Evolutionary conservation across 2,329 filamentous ascomycete genomes (phyloP).

Genomic region (Neofusicoccum parvum): DNA sequence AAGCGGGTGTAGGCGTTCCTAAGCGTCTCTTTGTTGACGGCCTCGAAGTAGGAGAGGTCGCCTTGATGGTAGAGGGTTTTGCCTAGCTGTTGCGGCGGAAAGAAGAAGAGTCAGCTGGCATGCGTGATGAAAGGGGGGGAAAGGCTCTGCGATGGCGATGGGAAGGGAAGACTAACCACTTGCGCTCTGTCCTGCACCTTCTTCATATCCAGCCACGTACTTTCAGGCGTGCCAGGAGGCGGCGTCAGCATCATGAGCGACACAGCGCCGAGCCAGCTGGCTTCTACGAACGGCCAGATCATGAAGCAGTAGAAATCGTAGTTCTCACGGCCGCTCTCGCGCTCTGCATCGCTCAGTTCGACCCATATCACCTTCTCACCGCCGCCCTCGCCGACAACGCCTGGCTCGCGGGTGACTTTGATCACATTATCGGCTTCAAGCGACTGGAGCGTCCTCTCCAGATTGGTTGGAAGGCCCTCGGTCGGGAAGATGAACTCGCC

Average conservation of each 20-base stretch:
- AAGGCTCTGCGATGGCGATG: background rate
- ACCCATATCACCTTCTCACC: constrained; percentile 61
- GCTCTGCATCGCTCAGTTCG: constrained; percentile 75
- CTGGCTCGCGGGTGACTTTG: constrained; percentile 52
- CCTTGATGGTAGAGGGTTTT: constrained; percentile 98
- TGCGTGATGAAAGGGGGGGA: too few species aligned
- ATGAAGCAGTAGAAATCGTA: constrained; percentile 99
- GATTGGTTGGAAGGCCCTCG: constrained; percentile 77
- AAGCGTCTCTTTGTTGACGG: constrained; percentile 96
- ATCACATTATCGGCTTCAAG: constrained; percentile 81
- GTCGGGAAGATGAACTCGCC: constrained; percentile 96
- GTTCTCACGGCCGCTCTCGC: constrained; percentile 81
- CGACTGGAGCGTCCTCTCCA: constrained; percentile 75
- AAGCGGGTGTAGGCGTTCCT: constrained; percentile 91
- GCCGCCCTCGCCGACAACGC: constrained; percentile 32
- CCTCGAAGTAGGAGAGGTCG: constrained; percentile 95
- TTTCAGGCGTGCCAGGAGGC: constrained; percentile 52
- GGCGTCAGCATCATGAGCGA: constrained; percentile 85
- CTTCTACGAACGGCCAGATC: constrained; percentile 97
- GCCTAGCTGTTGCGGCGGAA: constrained; percentile 62
- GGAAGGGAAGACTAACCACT: constrained; percentile 51
- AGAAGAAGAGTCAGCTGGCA: too few species aligned
- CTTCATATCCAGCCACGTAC: constrained; percentile 72
- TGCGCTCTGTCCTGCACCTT: constrained; percentile 82
- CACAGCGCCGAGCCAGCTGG: constrained; percentile 87